These are phyloP conservation scores for Colletotrichum chrysophilum DNA, from an alignment of 2,329 filamentous ascomycete species.

Conservation along the genomic window DNA sequence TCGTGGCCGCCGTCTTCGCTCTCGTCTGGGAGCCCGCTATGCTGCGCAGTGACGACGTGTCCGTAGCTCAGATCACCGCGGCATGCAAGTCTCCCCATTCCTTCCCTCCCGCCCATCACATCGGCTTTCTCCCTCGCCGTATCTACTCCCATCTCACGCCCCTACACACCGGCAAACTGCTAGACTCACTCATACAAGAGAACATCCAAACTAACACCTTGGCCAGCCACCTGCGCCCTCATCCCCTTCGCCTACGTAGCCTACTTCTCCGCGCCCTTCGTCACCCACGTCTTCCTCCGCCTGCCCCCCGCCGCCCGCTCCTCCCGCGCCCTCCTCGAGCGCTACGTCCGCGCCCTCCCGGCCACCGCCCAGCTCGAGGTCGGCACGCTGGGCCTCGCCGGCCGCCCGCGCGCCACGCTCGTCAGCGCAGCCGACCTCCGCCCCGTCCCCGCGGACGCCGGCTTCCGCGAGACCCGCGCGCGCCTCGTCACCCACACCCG, in stretches of 20 bases:
- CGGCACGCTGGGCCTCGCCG: constrained; percentile 61
- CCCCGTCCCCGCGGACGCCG: constrained; percentile 23
- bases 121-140: neutral
- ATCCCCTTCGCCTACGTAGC: constrained; percentile 69
- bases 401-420: constrained; percentile 56
- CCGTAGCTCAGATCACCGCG: neutral
- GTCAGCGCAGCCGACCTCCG: constrained; percentile 43
- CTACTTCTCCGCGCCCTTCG: constrained; percentile 72
- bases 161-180: neutral
- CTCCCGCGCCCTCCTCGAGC: constrained; percentile 60
- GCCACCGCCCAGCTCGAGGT: constrained; percentile 52
- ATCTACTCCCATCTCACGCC: neutral
- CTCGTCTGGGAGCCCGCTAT: constrained; percentile 43
- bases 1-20: constrained; percentile 70
- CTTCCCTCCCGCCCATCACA: neutral
- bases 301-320: constrained; percentile 70
- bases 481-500: constrained; percentile 40
- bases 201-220: neutral
- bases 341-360: constrained; percentile 54
- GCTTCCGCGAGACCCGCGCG: constrained; percentile 29
- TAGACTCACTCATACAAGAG: neutral
- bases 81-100: neutral
- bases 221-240: constrained; percentile 65
- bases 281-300: constrained; percentile 73
- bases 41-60: neutral